Conservation (phyloP, 148 eudicot species). For the Persicaria maculosa region DNA sequence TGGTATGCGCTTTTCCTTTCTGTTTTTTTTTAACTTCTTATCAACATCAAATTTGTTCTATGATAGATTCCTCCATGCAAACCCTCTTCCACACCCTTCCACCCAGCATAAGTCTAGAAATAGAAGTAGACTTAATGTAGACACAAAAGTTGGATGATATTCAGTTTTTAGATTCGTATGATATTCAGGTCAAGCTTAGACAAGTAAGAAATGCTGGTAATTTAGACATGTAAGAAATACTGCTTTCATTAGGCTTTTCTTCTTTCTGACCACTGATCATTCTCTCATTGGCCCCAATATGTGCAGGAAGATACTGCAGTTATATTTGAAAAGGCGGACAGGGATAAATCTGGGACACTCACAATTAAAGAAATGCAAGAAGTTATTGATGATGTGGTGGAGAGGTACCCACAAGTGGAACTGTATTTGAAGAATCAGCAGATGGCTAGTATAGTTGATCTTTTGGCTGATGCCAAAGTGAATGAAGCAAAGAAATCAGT, state of each 20-base stretch:
- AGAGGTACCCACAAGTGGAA: constrained; percentile 87
- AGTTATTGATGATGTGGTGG: constrained; percentile 60
- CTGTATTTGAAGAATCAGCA: constrained; percentile 67
- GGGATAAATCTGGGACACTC: constrained; percentile 82
- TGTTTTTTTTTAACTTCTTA: background rate
- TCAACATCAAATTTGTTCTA: constrained; percentile 2
- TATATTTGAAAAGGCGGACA: constrained; percentile 79
- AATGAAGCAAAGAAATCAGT: constrained; percentile 59
- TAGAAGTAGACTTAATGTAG: background rate
- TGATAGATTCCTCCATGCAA: background rate
- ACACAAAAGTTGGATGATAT: background rate
- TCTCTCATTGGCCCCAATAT: background rate
- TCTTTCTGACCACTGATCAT: background rate
- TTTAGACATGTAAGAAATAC: background rate
- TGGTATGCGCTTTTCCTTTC: constrained; percentile 34
- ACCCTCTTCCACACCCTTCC: background rate
- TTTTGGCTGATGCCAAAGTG: constrained; percentile 55
- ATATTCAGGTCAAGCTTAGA: background rate
- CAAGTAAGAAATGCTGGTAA: background rate
- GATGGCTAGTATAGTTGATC: constrained; percentile 59
- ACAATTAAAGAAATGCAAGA: constrained; percentile 90
- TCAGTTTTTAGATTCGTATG: background rate
- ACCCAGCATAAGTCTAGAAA: background rate
- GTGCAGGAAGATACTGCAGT: constrained; percentile 72
- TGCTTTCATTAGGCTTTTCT: background rate